Base-by-base conservation (phyloP, 73 alveolate species). In the Paramecium caudatum region DNA sequence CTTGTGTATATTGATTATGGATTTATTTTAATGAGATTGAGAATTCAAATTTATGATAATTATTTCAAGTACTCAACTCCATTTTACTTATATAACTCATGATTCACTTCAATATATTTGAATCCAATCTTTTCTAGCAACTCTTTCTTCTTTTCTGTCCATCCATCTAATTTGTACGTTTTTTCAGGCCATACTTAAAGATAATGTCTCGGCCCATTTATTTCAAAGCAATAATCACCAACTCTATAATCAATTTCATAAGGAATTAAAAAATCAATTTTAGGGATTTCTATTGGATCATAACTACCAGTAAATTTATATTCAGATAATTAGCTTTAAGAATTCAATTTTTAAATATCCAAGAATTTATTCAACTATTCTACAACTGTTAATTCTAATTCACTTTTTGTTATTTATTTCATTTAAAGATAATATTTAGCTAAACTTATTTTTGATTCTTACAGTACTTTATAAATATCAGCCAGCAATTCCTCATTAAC, bases 131-230 rank as follows among this genome's bases (percentile, higher is more conserved):
- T 33, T 49, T 65, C 83, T 65, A 65, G 34, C 16, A 65, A 43
- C 34, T 30, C 32, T 36, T 65, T 65, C 30, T 65, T 65, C 32
- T 36, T 65, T 49, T 25, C 17, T 25, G 83, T 65, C 49, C 49
- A 65, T 32, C 83, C 83, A 65, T 65, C 83, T 36, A 65, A 65
- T 65, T 36, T 65, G 19, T 8, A 33, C 3, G 32, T 25, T 65
- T 55, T 10, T 55, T 55, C 80, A 27, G 80, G 80, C 83, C 83
- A 33, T 10, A 65, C 55, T 74, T 37, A 43, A 34, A 39, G 21
- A 74, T 74, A 74, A 45, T 74, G 88, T 45, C 21, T 41, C 16
- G 88, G 88, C 15, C 88, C 88, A 74, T 74, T 74, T 19, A 74
- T 74, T 37, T 74, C 88, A 74, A 74, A 74, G 32, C 88, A 74